Conservation (phyloP, 108 stramenopile genomes). For the Cylindrotheca closterium region DNA sequence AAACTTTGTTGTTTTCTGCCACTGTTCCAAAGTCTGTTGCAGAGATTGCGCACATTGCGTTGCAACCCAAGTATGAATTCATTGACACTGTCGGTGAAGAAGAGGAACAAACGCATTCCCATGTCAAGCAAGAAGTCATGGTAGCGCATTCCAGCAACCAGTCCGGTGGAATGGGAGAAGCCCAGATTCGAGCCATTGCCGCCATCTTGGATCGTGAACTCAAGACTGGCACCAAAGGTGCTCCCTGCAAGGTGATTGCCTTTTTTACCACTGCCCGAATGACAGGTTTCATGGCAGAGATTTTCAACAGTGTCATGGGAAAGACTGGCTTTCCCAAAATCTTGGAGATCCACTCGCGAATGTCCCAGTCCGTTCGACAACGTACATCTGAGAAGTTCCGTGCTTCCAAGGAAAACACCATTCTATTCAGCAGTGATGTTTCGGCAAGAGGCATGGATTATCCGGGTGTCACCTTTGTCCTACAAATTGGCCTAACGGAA, state of each 20-base stretch:
- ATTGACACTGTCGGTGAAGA: slow-evolving; percentile 59
- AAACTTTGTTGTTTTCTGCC: slow-evolving; percentile 90
- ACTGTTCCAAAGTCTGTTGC: slow-evolving; percentile 75
- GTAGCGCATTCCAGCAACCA: slow-evolving; percentile 13
- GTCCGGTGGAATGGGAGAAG: slow-evolving; percentile 6
- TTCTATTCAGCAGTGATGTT: slow-evolving; percentile 84
- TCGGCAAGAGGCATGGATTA: slow-evolving; percentile 88
- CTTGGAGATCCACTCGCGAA: slow-evolving; percentile 88
- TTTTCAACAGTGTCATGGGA: slow-evolving; percentile 55
- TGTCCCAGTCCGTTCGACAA: slow-evolving; percentile 66
- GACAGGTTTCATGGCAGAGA: slow-evolving; percentile 74
- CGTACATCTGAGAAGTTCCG: slow-evolving; percentile 65
- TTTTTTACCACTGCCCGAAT: slow-evolving; percentile 91
- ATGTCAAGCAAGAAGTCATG: slow-evolving; percentile 48
- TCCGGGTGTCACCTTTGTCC: slow-evolving; percentile 33
- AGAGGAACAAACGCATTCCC: slow-evolving; percentile 44
- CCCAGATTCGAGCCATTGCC: slow-evolving; percentile 28
- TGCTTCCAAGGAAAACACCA: slow-evolving; percentile 27
- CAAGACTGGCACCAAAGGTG: neutral
- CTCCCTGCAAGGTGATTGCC: slow-evolving; percentile 68
- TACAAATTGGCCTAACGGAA: slow-evolving; percentile 81
- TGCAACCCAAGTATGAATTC: slow-evolving; percentile 36
- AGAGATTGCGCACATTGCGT: slow-evolving; percentile 38
- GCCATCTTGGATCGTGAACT: slow-evolving; percentile 34
- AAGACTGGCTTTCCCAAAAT: slow-evolving; percentile 40